Conservation (phyloP, 106 monocot species). For the Platanthera zijinensis region DNA sequence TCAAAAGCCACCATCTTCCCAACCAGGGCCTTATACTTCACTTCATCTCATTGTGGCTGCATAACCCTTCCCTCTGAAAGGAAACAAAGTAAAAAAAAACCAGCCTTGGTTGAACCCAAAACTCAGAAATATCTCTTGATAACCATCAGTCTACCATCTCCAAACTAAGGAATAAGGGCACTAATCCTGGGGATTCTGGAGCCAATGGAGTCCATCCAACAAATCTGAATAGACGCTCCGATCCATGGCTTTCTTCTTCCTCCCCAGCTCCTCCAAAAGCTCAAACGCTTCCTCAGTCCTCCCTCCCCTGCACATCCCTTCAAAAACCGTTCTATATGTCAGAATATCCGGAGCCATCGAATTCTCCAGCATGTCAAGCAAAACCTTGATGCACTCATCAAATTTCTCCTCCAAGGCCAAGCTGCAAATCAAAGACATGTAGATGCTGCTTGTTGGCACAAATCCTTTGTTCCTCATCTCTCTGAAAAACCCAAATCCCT, state of each 20-base stretch:
- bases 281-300: constrained; percentile 51
- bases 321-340: constrained; percentile 80
- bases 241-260: constrained; percentile 39
- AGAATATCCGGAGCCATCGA: constrained; percentile 53
- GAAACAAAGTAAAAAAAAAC: neutral
- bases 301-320: constrained; percentile 88
- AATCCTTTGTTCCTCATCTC: constrained; percentile 79
- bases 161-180: neutral
- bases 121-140: neutral
- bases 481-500: constrained; percentile 41
- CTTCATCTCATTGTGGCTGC: neutral
- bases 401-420: constrained; percentile 64
- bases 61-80: neutral
- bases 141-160: neutral
- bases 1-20: too few relatives aligned
- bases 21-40: neutral
- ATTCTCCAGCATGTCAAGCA: constrained; percentile 66
- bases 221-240: constrained; percentile 46
- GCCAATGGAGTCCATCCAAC: constrained; percentile 84
- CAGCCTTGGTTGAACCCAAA: neutral
- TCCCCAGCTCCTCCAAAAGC: constrained; percentile 61
- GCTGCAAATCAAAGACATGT: constrained; percentile 54
- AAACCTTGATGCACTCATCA: constrained; percentile 47
- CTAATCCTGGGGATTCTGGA: constrained; percentile 50
- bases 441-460: constrained; percentile 61